Evolutionary conservation across 1,139 yeast genomes (phyloP).

Genomic region (Wickerhamomyces sp.): DNA sequence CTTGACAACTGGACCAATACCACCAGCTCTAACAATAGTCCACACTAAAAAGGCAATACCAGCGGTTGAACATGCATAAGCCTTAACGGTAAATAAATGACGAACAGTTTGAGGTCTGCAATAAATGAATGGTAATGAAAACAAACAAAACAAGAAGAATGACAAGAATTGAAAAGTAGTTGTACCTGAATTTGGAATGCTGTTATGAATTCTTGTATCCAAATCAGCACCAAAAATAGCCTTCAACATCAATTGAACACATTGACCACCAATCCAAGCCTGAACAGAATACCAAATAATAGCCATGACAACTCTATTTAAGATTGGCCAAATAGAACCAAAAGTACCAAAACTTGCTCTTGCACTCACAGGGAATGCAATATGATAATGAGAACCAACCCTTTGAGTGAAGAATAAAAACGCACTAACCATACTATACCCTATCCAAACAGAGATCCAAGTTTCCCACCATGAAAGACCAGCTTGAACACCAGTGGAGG

Average conservation of each 20-base stretch:
- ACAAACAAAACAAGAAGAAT: constrained; percentile 75
- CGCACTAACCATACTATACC: constrained; percentile 54
- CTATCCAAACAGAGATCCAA: constrained; percentile 81
- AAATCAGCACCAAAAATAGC: constrained; percentile 63
- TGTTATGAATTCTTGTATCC: constrained; percentile 42
- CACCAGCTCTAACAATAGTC: constrained; percentile 66
- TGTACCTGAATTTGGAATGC: constrained; percentile 46
- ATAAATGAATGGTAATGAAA: constrained; percentile 72
- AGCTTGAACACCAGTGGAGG: constrained; percentile 69
- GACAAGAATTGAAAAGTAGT: constrained; percentile 67
- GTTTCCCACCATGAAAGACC: constrained; percentile 89
- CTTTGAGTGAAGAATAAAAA: constrained; percentile 64
- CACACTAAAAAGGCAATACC: constrained; percentile 76
- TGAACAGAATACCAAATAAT: constrained; percentile 85
- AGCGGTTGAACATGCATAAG: constrained; percentile 71
- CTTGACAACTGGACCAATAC: constrained; percentile 64
- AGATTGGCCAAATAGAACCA: constrained; percentile 76
- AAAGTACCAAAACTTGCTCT: constrained; percentile 73
- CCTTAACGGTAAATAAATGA: constrained; percentile 76
- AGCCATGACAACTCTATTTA: constrained; percentile 79
- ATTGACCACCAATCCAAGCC: constrained; percentile 77
- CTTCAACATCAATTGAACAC: constrained; percentile 66
- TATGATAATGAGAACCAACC: constrained; percentile 68
- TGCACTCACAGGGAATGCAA: constrained; percentile 73
- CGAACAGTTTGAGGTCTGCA: constrained; percentile 78